Base-by-base conservation (phyloP, 1,284 basidiomycete species). In the Gomphus bonarii region DNA sequence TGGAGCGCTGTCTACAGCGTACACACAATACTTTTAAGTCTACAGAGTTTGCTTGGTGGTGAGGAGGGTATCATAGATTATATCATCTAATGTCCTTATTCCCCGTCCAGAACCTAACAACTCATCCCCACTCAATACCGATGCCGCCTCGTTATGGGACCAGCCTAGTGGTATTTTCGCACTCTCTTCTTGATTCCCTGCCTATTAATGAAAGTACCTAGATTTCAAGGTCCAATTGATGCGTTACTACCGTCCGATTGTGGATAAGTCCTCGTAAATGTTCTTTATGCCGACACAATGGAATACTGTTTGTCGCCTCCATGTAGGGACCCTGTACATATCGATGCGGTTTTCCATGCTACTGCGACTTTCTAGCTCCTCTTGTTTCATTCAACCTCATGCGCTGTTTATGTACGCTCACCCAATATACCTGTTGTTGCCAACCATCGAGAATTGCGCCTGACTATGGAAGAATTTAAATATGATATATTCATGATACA, bases 1-100 rank as follows among this genome's bases (percentile, higher is more conserved):
- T 93, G 90, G 90, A 90, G 88, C 11, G 90, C 91, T 9, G 85
- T 92, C 2, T 91, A 93, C 68, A 90, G 87, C 58, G 91, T 92
- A 31, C 88, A 91, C 62, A 91, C 89, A 0, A 88, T 93, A 47
- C 76, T 93, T 12, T 72, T 93, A n/a, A 92, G 90, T 8, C 69
- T 93, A 57, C 90, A 93, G 65, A 90, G 87, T 9, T 72, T 93
- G 30, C 76, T 93, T 49, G 90, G 90, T 63, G 88, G 89, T 89
- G 64, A 46, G 79, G 70, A 43, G 10, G 43, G 12, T 28, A 22
- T 36, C 35, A 14, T 20, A 6, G n/a, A n/a, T 22, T 50, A 25
- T 28, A 14, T 28, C 28, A 35, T 6, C 11, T 22, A 18, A 31
- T 1, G 25, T 38, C 10, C 12, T 40, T 20, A 42, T 16, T 2